Conservation (phyloP, 164 flowering plant species). For the Berberis thunbergii region DNA sequence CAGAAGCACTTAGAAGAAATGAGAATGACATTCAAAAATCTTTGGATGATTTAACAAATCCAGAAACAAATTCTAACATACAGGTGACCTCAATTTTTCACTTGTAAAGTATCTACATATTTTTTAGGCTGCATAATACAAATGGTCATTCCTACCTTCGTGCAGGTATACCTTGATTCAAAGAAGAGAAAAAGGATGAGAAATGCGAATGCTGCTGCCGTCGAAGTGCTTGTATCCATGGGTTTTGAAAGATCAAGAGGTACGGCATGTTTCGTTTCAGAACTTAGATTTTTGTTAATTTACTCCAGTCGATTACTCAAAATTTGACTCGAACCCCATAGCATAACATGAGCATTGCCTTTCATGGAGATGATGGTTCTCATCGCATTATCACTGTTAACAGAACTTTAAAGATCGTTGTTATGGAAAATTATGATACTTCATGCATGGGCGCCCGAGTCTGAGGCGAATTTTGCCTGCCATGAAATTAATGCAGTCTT, state of each 20-base stretch:
- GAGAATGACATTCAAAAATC: slow-evolving; percentile 76
- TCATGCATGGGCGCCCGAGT: not conserved
- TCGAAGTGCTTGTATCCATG: slow-evolving; percentile 62
- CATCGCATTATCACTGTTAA: no score
- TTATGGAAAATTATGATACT: no score
- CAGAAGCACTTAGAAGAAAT: slow-evolving; percentile 86
- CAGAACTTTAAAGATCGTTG: no score
- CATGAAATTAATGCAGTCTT: not conserved
- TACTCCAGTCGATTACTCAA: not conserved
- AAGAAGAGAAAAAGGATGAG: slow-evolving; percentile 44
- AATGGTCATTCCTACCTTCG: not conserved
- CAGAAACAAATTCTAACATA: slow-evolving; percentile 50
- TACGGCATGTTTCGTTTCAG: slow-evolving; percentile 7
- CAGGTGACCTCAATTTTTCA: slow-evolving; percentile 32
- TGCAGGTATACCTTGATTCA: slow-evolving; percentile 58
- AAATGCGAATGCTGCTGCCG: slow-evolving; percentile 14
- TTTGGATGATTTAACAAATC: slow-evolving; percentile 78
- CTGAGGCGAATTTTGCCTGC: not conserved
- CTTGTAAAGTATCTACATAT: not conserved
- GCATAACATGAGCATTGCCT: no score
- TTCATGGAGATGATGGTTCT: no score
- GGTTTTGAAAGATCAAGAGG: slow-evolving; percentile 79
- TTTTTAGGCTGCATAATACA: not conserved
- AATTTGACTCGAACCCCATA: not conserved
- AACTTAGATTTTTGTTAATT: not conserved